Percentiles rank a stretch among this genome's conserved stretches.
phyloP scores from a whole-genome alignment of 2,329 filamentous ascomycete species.

The Neofusicoccum cordaticola region DNA sequence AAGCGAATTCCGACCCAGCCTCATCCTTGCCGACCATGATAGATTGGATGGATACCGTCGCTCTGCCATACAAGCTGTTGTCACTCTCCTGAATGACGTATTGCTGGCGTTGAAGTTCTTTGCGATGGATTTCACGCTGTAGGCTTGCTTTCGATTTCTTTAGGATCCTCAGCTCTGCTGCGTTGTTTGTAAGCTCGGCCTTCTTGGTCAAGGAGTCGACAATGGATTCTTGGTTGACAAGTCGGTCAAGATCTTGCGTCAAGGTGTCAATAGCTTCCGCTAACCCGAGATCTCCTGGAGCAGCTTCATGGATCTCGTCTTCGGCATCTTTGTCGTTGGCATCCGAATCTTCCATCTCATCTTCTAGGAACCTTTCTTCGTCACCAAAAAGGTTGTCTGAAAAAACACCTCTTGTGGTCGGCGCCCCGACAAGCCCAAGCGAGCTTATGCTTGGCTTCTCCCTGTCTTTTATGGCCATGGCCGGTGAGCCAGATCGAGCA shows the following conservation, averaged over 20 bases:
- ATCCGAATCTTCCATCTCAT: slow-evolving; percentile 75
- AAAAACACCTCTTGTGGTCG: slow-evolving; percentile 87
- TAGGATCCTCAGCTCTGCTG: slow-evolving; percentile 84
- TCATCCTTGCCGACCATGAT: slow-evolving; percentile 90
- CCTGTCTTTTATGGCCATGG: slow-evolving; percentile 42
- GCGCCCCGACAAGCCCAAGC: slow-evolving; percentile 82
- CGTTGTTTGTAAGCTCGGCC: slow-evolving; percentile 95
- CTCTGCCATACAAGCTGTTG: slow-evolving; percentile 91
- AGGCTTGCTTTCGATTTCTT: slow-evolving; percentile 92
- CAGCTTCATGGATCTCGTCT: slow-evolving; percentile 89
- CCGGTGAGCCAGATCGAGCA: slow-evolving; percentile 42
- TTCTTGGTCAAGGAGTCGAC: slow-evolving; percentile 90
- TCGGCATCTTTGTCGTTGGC: slow-evolving; percentile 60
- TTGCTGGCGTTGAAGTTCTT: slow-evolving; percentile 93
- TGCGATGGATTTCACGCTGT: slow-evolving; percentile 85
- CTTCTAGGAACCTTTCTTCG: slow-evolving; percentile 78
- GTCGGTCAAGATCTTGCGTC: slow-evolving; percentile 85
- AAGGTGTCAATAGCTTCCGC: slow-evolving; percentile 88
- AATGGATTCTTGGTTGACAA: slow-evolving; percentile 83
- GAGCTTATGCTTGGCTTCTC: slow-evolving; percentile 87
- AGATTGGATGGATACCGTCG: slow-evolving; percentile 83
- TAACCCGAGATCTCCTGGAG: slow-evolving; percentile 87
- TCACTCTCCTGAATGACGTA: slow-evolving; percentile 98
- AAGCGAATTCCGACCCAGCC: slow-evolving; percentile 87
- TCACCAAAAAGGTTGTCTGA: slow-evolving; percentile 90